phyloP scores from a whole-genome alignment of 176 grass and related monocot species.

The Pontederia crassipes region DNA sequence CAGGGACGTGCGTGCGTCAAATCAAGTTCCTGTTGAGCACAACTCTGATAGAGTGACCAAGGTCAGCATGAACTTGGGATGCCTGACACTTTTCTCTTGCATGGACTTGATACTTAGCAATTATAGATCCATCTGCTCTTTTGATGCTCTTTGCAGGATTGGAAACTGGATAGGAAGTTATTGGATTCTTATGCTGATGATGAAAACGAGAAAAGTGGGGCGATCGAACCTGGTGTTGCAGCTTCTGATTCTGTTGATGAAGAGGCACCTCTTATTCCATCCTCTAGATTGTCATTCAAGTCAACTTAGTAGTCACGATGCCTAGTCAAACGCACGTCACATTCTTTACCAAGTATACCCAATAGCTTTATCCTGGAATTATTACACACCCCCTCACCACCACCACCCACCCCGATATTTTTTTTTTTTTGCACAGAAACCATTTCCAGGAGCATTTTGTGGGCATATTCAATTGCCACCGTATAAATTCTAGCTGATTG shows the following conservation, averaged over 20 bases:
- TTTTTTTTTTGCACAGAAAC: no score
- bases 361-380: no score
- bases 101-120: not conserved
- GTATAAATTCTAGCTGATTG: no score
- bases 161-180: constrained; percentile 50
- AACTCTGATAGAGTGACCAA: constrained; percentile 55
- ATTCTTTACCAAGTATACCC: no score
- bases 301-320: not conserved
- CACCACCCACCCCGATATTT: no score
- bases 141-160: constrained; percentile 34
- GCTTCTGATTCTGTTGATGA: constrained; percentile 54
- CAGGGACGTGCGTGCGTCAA: constrained; percentile 65
- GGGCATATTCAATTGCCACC: no score
- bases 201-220: constrained; percentile 25
- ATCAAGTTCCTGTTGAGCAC: constrained; percentile 48
- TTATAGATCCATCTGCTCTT: not conserved
- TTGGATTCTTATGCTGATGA: constrained; percentile 36
- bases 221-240: constrained; percentile 21
- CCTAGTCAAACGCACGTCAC: not conserved
- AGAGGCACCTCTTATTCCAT: constrained; percentile 57
- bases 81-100: no score
- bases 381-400: no score
- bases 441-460: no score
- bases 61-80: constrained; percentile 30
- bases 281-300: constrained; percentile 35